These are phyloP conservation scores for Somion occarium DNA, from an alignment of 1,284 basidiomycete species.

Conservation along the genomic window DNA sequence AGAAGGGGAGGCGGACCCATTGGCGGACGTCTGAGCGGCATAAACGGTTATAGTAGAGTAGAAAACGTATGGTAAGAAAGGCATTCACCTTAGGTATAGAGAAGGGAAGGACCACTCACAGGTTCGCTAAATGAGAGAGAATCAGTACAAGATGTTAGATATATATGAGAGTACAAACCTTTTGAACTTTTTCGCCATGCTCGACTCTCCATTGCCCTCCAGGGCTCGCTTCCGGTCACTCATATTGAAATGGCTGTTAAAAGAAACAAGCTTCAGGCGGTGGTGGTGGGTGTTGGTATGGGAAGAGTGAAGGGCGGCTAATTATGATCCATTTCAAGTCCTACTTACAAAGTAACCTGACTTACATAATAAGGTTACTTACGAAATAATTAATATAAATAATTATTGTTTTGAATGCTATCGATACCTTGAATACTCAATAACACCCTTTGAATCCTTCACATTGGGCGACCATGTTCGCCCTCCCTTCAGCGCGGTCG, in stretches of 20 bases:
- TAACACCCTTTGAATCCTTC: neutral
- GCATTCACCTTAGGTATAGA: conserved; percentile 65
- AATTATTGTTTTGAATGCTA: neutral
- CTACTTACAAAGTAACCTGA: too few species aligned
- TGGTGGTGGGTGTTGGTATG: neutral
- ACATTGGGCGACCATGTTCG: conserved; percentile 20
- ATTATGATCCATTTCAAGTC: neutral
- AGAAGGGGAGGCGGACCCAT: conserved; percentile 37
- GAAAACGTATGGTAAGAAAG: conserved; percentile 38
- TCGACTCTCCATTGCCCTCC: conserved; percentile 42
- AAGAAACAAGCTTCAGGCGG: neutral
- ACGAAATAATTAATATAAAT: neutral
- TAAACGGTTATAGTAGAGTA: conserved; percentile 63
- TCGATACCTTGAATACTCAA: neutral
- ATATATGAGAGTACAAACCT: conserved; percentile 40
- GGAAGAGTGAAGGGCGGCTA: neutral
- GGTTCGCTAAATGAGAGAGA: conserved; percentile 41
- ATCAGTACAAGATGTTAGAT: conserved; percentile 10
- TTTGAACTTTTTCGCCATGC: conserved; percentile 60
- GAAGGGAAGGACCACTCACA: conserved; percentile 51
- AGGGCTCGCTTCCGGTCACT: conserved; percentile 33
- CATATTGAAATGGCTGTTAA: conserved; percentile 18
- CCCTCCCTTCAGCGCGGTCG: conserved; percentile 27
- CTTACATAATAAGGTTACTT: too few species aligned
- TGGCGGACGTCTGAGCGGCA: conserved; percentile 47